Evolutionary conservation across 164 flowering plant species (phyloP).

Genomic region (Vitis riparia): DNA sequence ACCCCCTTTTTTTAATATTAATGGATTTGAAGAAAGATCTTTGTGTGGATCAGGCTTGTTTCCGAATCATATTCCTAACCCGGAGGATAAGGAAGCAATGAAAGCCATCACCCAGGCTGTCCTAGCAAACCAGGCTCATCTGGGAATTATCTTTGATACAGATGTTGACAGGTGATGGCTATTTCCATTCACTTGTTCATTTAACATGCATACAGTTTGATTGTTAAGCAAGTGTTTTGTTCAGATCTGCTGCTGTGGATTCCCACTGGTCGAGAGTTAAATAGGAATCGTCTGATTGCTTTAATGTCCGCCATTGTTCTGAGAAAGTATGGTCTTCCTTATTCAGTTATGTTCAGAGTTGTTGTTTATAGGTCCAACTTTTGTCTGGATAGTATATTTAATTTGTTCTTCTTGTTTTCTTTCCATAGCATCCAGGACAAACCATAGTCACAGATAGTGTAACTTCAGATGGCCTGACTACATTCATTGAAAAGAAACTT

Average conservation of each 20-base stretch:
- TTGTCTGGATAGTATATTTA: background rate
- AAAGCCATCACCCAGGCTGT: conserved; percentile 91
- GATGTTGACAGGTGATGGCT: conserved; percentile 89
- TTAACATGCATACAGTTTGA: background rate
- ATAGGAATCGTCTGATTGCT: conserved; percentile 92
- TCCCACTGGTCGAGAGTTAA: conserved; percentile 85
- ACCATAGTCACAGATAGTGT: conserved; percentile 99
- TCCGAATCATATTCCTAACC: conserved; percentile 98
- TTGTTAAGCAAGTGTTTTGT: conserved; percentile 12
- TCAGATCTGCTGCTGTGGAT: conserved; percentile 99
- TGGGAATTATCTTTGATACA: conserved; percentile 97
- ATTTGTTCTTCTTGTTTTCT: conserved; percentile 14
- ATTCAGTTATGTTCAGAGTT: background rate
- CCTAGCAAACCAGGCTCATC: conserved; percentile 82
- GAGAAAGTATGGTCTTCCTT: conserved; percentile 62
- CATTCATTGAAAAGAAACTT: conserved; percentile 89
- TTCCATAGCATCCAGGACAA: conserved; percentile 85
- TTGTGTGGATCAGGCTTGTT: conserved; percentile 59
- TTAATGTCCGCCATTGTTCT: conserved; percentile 93
- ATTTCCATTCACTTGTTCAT: background rate
- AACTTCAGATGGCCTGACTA: conserved; percentile 93
- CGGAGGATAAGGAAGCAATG: conserved; percentile 97
- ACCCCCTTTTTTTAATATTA: background rate
- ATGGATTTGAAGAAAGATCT: background rate
- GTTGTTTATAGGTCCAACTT: background rate